phyloP scores from a whole-genome alignment of 345 rosid species.

The Trapa incisa region DNA sequence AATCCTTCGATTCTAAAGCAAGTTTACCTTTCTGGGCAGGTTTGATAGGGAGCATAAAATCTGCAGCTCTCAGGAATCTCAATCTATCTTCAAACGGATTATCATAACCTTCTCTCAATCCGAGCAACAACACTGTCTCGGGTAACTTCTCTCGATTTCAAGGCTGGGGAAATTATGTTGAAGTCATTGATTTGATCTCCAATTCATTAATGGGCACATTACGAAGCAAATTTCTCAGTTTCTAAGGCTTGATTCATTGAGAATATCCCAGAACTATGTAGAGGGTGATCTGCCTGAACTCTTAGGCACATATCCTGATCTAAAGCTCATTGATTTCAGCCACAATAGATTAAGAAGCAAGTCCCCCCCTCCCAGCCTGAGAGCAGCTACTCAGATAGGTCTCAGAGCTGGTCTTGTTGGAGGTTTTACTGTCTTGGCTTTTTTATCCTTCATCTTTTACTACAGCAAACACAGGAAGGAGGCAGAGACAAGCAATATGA shows the following conservation, averaged over 20 bases:
- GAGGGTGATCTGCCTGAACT: conserved; percentile 53
- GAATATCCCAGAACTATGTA: conserved; percentile 50
- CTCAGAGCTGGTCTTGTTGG: conserved; percentile 54
- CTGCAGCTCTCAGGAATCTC: conserved; percentile 60
- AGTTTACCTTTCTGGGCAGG: conserved; percentile 35
- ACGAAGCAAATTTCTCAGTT: conserved; percentile 61
- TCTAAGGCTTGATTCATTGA: conserved; percentile 50
- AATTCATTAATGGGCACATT: conserved; percentile 55
- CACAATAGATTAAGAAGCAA: conserved; percentile 41
- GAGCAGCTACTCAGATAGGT: conserved; percentile 32
- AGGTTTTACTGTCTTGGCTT: conserved; percentile 27
- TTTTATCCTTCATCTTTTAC: conserved; percentile 28
- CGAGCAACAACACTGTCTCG: conserved; percentile 57
- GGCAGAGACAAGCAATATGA: conserved; percentile 14
- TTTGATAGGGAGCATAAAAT: conserved; percentile 56
- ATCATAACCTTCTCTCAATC: conserved; percentile 47
- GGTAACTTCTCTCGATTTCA: conserved; percentile 62
- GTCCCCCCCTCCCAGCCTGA: conserved; percentile 42
- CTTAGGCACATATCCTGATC: conserved; percentile 50
- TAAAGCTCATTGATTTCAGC: conserved; percentile 61
- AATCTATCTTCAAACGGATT: conserved; percentile 66
- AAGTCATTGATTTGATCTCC: conserved; percentile 58
- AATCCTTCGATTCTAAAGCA: background rate
- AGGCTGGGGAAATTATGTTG: conserved; percentile 74
- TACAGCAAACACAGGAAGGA: conserved; percentile 17